phyloP scores from a whole-genome alignment of 495 filamentous ascomycete species.

The Endocarpon pusillum region DNA sequence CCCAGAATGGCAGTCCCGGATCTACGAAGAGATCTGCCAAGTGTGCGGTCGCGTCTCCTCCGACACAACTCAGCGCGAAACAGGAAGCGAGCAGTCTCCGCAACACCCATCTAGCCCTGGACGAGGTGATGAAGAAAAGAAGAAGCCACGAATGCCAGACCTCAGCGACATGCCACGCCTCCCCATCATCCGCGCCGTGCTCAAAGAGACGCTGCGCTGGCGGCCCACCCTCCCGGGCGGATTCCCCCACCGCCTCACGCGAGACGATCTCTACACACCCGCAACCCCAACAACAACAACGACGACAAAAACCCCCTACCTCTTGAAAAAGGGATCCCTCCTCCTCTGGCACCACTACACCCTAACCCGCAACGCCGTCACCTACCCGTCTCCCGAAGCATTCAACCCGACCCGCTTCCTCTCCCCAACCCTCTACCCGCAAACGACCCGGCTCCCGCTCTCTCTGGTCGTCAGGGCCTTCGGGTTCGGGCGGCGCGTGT shows the following conservation, averaged over 20 bases:
- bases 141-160: conserved; percentile 28
- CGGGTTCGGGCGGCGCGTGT: conserved; percentile 42
- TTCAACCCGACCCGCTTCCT: conserved; percentile 28
- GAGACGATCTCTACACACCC: conserved; percentile 38
- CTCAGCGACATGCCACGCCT: conserved; percentile 29
- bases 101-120: too few species aligned
- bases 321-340: too few species aligned
- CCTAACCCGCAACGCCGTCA: conserved; percentile 26
- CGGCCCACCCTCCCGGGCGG: conserved; percentile 36
- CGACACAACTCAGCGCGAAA: too few species aligned
- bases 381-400: conserved; percentile 17
- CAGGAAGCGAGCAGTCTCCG: too few species aligned
- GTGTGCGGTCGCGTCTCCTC: conserved; percentile 15
- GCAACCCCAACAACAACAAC: conserved; percentile 37
- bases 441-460: conserved; percentile 34
- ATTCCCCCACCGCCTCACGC: conserved; percentile 33
- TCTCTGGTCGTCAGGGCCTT: conserved; percentile 38
- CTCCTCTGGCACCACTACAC: conserved; percentile 24
- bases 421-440: conserved; percentile 37
- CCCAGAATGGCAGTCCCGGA: conserved; percentile 6
- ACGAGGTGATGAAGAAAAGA: too few species aligned
- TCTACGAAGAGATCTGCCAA: conserved; percentile 16
- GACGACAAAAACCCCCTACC: too few species aligned
- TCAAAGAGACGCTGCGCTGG: conserved; percentile 48
- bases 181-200: conserved; percentile 33